Evolutionary conservation across 2,329 filamentous ascomycete species (phyloP).

Genomic region (Sporothrix schenckii): DNA sequence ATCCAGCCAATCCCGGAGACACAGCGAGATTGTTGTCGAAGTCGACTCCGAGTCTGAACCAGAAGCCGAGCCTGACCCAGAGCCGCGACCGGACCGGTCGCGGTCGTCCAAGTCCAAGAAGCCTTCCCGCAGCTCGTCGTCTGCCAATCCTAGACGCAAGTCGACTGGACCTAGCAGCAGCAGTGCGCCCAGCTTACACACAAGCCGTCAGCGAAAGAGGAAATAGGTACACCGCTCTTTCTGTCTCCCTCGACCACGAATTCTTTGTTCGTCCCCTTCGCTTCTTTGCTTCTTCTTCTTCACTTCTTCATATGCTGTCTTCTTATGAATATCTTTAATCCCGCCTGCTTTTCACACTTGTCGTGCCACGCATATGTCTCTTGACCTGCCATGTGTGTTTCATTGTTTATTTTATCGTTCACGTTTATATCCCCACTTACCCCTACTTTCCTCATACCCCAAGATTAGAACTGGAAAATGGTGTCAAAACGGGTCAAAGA

Average conservation of each 20-base stretch:
- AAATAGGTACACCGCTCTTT: constrained; percentile 23
- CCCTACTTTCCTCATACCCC: constrained; percentile 23
- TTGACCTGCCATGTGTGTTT: neutral
- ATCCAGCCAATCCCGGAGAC: constrained; percentile 28
- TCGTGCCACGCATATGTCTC: constrained; percentile 1
- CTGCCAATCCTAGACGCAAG: constrained; percentile 30
- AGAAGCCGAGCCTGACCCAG: constrained; percentile 31
- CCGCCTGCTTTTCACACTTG: neutral
- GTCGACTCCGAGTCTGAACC: constrained; percentile 38
- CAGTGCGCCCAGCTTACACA: constrained; percentile 7
- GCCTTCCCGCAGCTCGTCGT: constrained; percentile 30
- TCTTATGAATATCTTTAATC: constrained; percentile 27
- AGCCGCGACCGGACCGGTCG: constrained; percentile 32
- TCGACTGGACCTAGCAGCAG: constrained; percentile 27
- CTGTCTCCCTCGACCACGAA: neutral
- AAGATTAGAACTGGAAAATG: constrained; percentile 30
- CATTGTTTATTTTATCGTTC: constrained; percentile 21
- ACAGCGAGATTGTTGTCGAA: constrained; percentile 49
- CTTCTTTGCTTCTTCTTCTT: neutral
- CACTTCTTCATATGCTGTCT: constrained; percentile 3
- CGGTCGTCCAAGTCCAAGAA: constrained; percentile 38
- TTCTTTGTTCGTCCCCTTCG: too few species aligned
- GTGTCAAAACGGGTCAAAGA: constrained; percentile 25
- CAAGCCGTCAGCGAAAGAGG: constrained; percentile 33
- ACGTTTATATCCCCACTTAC: constrained; percentile 6